A percentile compares a stretch with the other conserved stretches of the same genome.
phyloP scores from a whole-genome alignment of 2,329 filamentous ascomycete species.

The Colletotrichum navitas region DNA sequence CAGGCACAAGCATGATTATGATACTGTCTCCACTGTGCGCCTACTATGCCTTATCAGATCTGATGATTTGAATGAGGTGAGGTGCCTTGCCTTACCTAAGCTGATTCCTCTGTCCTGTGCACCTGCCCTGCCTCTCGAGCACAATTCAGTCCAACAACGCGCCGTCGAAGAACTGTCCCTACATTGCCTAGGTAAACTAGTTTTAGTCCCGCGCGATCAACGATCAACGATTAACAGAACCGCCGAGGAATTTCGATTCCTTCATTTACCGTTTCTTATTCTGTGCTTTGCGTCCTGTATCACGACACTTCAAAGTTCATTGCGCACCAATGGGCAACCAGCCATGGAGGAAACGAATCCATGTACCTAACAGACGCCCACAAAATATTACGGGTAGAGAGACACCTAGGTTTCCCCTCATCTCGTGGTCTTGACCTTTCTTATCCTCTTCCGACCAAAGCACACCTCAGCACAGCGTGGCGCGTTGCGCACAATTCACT shows the following conservation, averaged over 20 bases:
- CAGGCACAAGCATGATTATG: slow-evolving; percentile 22
- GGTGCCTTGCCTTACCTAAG: not conserved
- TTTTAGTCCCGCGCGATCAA: slow-evolving; percentile 37
- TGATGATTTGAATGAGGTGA: not conserved
- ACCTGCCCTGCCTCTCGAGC: slow-evolving; percentile 9
- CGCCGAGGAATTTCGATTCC: slow-evolving; percentile 26
- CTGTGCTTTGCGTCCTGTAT: not conserved
- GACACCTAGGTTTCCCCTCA: slow-evolving; percentile 13
- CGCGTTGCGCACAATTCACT: slow-evolving; percentile 33
- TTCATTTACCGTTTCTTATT: slow-evolving; percentile 32
- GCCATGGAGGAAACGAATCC: not conserved
- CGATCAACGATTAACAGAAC: slow-evolving; percentile 39
- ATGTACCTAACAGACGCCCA: not conserved
- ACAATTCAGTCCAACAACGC: slow-evolving; percentile 23
- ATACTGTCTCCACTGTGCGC: slow-evolving; percentile 32
- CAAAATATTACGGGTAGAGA: not conserved
- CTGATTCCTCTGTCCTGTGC: not conserved
- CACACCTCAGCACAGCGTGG: slow-evolving; percentile 14
- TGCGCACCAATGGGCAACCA: not conserved
- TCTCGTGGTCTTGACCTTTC: not conserved
- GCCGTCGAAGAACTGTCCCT: slow-evolving; percentile 33
- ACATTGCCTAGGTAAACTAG: not conserved
- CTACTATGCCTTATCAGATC: not conserved
- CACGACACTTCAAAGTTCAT: not conserved
- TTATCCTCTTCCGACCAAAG: slow-evolving; percentile 18